These are phyloP conservation scores for Skeletonema costatum DNA, from an alignment of 108 stramenopile genomes.

Conservation along the genomic window DNA sequence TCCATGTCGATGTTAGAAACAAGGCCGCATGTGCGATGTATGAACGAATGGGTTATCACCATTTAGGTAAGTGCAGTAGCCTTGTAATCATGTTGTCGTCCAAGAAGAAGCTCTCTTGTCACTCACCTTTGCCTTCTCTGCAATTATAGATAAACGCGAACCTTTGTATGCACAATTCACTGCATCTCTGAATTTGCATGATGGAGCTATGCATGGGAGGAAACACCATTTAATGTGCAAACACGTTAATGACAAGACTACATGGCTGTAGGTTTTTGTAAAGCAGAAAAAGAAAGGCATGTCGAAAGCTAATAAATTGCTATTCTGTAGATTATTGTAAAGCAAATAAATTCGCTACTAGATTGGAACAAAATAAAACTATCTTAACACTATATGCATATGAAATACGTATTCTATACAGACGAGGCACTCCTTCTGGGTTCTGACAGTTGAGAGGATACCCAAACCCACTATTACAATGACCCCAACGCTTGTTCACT, in stretches of 20 bases:
- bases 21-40: slow-evolving; percentile 66
- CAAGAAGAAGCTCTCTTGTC: neutral
- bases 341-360: neutral
- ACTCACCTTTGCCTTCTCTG: neutral
- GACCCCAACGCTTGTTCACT: too few relatives aligned
- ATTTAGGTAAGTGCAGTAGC: slow-evolving; percentile 12
- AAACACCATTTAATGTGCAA: slow-evolving; percentile 72
- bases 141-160: slow-evolving; percentile 29
- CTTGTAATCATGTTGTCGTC: neutral
- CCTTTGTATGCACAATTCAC: slow-evolving; percentile 81
- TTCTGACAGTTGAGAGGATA: too few relatives aligned
- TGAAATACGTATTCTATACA: too few relatives aligned
- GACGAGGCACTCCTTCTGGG: too few relatives aligned
- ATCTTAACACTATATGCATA: too few relatives aligned
- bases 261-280: slow-evolving; percentile 48
- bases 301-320: neutral
- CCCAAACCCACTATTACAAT: neutral
- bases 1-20: slow-evolving; percentile 86
- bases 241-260: slow-evolving; percentile 46
- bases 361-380: neutral
- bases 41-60: slow-evolving; percentile 61
- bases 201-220: slow-evolving; percentile 74
- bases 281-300: neutral
- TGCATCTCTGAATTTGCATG: slow-evolving; percentile 74
- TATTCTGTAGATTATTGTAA: slow-evolving; percentile 1